Conservation (phyloP, 345 rosid genomes). For the Bretschneidera sinensis region DNA sequence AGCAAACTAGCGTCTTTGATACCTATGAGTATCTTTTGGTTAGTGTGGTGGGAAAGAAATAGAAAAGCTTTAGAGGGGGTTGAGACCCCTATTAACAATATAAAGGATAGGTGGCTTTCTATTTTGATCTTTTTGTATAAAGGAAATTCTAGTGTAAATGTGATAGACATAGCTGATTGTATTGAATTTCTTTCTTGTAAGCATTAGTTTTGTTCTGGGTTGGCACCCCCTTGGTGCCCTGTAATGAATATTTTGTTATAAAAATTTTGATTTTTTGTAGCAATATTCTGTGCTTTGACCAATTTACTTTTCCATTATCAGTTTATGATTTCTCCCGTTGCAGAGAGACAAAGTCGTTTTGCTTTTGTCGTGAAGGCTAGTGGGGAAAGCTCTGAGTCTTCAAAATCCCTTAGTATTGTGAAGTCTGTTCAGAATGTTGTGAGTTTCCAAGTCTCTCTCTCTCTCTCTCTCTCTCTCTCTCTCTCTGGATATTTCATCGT, state of each 20-base stretch:
- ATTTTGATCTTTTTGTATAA: no score
- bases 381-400: conserved; percentile 57
- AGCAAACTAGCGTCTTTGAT: no score
- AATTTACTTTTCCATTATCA: not conserved
- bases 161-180: no score
- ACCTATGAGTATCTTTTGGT: no score
- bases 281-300: not conserved
- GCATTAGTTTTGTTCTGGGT: no score
- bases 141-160: no score
- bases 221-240: no score
- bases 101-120: no score
- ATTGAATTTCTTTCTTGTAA: no score
- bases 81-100: no score
- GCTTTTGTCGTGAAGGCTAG: conserved; percentile 46
- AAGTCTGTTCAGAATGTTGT: conserved; percentile 62
- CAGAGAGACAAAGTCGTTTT: conserved; percentile 38
- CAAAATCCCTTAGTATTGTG: conserved; percentile 52
- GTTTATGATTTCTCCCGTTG: conserved; percentile 15
- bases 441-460: conserved; percentile 25
- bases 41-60: no score
- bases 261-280: not conserved
- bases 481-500: not conserved
- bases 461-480: not conserved
- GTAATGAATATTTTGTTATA: not conserved
- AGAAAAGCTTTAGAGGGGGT: no score